Evolutionary conservation across 495 filamentous ascomycete genomes (phyloP), one percentile per base, ranked within the genome.

Genomic region (Trichoderma reesei): DNA sequence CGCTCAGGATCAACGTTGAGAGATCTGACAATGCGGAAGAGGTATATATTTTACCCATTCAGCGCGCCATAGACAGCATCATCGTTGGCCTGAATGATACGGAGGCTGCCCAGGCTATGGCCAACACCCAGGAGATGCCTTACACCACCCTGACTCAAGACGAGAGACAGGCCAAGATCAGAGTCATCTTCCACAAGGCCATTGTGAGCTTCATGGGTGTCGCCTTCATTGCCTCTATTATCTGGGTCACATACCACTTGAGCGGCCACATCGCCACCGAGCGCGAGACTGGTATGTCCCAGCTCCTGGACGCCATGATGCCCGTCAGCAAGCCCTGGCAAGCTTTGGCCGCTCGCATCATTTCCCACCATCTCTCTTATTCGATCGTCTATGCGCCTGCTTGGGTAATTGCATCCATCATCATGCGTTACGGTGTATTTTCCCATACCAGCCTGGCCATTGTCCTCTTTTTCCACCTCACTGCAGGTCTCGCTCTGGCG

Each of bases 281-380:
- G 75, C 78, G 90, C 54, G 90, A 94, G 75, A 75, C 84, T 46
- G 90, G 89, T 64, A 90, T 92, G 82, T 86, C 88, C 37, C 87
- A 89, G 48, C 76, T 94, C 48, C 78, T 92, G 54, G 90, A 94
- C 72, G 86, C 89, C 42, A 92, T 90, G 85, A 90, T 91, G 82
- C 84, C 86, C 26, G 88, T 87, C 66, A 72, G 73, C 33, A 75
- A 76, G 33, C 75, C 78, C 14, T 90, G 88, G 87, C 72, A 88
- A 68, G 84, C 84, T 14, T 89, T 92, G 76, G 76, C 81, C 36
- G 83, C 85, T 18, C 80, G 90, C 3, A 72, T 92, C 10, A 62
- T 87, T 31, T 83, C 87, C 0, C 85, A 89, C 67, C 86, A 89
- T 68, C 63, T 90, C 11, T 80, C 88, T 2, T 90, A 92, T 70